Conservation (phyloP, 2,329 filamentous ascomycete genomes). For the Cordyceps pruinosa region DNA sequence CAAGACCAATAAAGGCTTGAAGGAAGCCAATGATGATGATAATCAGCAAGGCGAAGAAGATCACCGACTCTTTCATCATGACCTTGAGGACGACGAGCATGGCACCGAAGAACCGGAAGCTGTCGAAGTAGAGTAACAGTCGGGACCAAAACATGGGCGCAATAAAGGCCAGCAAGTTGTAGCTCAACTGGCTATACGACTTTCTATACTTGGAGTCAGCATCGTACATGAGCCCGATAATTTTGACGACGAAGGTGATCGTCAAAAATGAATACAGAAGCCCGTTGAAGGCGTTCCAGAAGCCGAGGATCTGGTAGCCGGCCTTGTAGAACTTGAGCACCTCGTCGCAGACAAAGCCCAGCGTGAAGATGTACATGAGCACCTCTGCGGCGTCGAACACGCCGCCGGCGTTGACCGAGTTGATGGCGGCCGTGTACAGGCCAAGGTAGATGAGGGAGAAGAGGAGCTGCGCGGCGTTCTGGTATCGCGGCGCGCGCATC, state of each 20-base stretch:
- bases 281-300: constrained; percentile 95
- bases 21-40: constrained; percentile 83
- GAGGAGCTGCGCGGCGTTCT: constrained; percentile 82
- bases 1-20: constrained; percentile 89
- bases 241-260: constrained; percentile 69
- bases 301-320: constrained; percentile 81
- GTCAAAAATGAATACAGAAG: constrained; percentile 73
- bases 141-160: constrained; percentile 97
- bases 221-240: constrained; percentile 65
- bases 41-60: constrained; percentile 87
- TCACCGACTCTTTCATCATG: constrained; percentile 89
- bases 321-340: constrained; percentile 88
- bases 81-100: constrained; percentile 97
- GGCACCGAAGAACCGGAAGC: constrained; percentile 89
- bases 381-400: constrained; percentile 80
- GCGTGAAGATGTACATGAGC: constrained; percentile 81
- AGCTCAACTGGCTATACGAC: constrained; percentile 72
- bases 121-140: constrained; percentile 85
- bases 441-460: constrained; percentile 77
- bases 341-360: constrained; percentile 88
- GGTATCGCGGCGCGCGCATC: constrained; percentile 86
- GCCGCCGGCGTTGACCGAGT: constrained; percentile 80
- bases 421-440: constrained; percentile 86
- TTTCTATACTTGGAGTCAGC: constrained; percentile 39
- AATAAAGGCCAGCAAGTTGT: constrained; percentile 88